phyloP scores from a whole-genome alignment of 2,329 filamentous ascomycete species.

The Colletotrichum somersetense region DNA sequence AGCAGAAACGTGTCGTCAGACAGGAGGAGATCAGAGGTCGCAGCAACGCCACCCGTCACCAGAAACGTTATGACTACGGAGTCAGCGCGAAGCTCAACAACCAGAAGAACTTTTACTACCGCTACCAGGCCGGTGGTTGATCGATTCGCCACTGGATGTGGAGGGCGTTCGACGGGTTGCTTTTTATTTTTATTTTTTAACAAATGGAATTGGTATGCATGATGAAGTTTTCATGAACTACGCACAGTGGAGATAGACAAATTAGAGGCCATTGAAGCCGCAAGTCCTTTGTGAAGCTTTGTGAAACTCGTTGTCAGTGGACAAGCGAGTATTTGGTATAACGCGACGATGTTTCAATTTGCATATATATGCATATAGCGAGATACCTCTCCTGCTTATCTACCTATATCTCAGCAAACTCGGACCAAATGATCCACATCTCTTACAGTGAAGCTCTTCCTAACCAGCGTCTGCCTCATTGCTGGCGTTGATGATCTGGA shows the following conservation, averaged over 20 bases:
- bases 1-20: slow-evolving; percentile 77
- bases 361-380: slow-evolving; percentile 6
- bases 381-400: background rate
- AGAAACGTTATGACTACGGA: slow-evolving; percentile 76
- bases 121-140: slow-evolving; percentile 60
- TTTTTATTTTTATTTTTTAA: slow-evolving; percentile 25
- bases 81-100: slow-evolving; percentile 81
- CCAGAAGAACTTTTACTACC: slow-evolving; percentile 74
- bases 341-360: background rate
- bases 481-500: background rate
- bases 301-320: background rate
- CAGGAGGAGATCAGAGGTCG: slow-evolving; percentile 77
- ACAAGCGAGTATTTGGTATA: background rate
- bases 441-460: background rate
- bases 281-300: background rate
- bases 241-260: slow-evolving; percentile 33
- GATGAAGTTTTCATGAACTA: slow-evolving; percentile 30
- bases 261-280: slow-evolving; percentile 32
- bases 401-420: slow-evolving; percentile 16
- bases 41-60: slow-evolving; percentile 72
- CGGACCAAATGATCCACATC: background rate
- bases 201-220: slow-evolving; percentile 32
- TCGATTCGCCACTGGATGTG: slow-evolving; percentile 24
- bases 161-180: slow-evolving; percentile 20
- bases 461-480: background rate